Conservation (phyloP, 2,329 filamentous ascomycete species). For the Ceratocystis alfenasii region DNA sequence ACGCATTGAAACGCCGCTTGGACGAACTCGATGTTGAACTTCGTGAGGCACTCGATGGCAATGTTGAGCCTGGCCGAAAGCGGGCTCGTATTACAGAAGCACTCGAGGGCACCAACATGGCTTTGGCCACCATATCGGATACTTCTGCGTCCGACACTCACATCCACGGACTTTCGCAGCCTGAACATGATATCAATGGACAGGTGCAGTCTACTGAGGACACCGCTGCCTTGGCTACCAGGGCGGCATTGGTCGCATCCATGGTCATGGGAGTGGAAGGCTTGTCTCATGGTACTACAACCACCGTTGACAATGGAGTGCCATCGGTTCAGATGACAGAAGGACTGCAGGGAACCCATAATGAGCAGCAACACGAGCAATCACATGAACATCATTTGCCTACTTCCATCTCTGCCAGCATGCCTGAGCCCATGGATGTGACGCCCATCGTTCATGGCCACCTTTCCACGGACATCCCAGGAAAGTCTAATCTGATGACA, state of each 20-base stretch:
- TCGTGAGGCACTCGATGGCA: conserved; percentile 28
- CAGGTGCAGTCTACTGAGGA: conserved; percentile 11
- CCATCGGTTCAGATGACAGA: conserved; percentile 17
- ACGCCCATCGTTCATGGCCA: conserved; percentile 4
- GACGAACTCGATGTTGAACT: conserved; percentile 60
- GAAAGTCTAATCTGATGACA: neutral
- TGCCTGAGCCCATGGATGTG: conserved; percentile 16
- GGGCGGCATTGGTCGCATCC: conserved; percentile 17
- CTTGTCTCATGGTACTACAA: neutral
- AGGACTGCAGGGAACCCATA: conserved; percentile 11
- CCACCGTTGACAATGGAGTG: conserved; percentile 3
- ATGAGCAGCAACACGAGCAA: conserved; percentile 2
- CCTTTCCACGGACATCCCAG: neutral
- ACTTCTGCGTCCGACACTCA: conserved; percentile 29
- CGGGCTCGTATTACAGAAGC: conserved; percentile 25
- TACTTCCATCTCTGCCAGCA: neutral
- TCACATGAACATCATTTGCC: conserved; percentile 1
- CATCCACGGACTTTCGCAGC: conserved; percentile 8
- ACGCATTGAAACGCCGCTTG: conserved; percentile 69
- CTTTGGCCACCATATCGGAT: conserved; percentile 28
- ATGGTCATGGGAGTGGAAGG: conserved; percentile 18
- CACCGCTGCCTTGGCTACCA: conserved; percentile 5
- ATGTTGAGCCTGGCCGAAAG: conserved; percentile 18
- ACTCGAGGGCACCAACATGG: conserved; percentile 30
- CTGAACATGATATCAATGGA: neutral